Percentiles rank a stretch among this genome's conserved stretches.
phyloP scores from a whole-genome alignment of 2,329 filamentous ascomycete species.

The Pseudogymnoascus sp. region DNA sequence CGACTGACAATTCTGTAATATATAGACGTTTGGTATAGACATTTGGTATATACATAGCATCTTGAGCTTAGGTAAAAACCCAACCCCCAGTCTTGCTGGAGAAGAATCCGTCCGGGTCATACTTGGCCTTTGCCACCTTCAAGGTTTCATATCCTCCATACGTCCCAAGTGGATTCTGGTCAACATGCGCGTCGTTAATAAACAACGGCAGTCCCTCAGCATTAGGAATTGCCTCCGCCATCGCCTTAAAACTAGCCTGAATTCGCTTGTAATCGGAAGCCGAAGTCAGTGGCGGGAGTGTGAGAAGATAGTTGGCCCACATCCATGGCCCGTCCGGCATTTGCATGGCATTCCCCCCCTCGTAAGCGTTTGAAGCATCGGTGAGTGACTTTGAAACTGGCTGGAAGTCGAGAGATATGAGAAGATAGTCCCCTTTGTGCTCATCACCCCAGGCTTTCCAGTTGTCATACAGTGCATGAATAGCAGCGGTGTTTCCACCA shows the following conservation, averaged over 20 bases:
- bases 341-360: slow-evolving; percentile 30
- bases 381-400: slow-evolving; percentile 28
- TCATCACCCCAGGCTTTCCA: slow-evolving; percentile 28
- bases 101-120: slow-evolving; percentile 28
- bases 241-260: slow-evolving; percentile 26
- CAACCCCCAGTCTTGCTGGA: slow-evolving; percentile 24
- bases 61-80: not conserved
- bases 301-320: slow-evolving; percentile 28
- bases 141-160: slow-evolving; percentile 26
- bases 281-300: slow-evolving; percentile 23
- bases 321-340: slow-evolving; percentile 30
- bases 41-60: not conserved
- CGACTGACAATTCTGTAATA: not conserved
- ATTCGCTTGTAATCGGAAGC: slow-evolving; percentile 23
- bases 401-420: slow-evolving; percentile 24
- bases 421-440: slow-evolving; percentile 27
- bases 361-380: slow-evolving; percentile 26
- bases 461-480: slow-evolving; percentile 13
- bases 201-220: slow-evolving; percentile 26
- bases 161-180: slow-evolving; percentile 3
- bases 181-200: slow-evolving; percentile 25
- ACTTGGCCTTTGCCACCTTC: slow-evolving; percentile 26
- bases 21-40: not conserved
- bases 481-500: slow-evolving; percentile 19
- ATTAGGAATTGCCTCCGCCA: slow-evolving; percentile 26